Base-by-base conservation (phyloP, 305 asterid genomes). In the Fraxinus floribunda region DNA sequence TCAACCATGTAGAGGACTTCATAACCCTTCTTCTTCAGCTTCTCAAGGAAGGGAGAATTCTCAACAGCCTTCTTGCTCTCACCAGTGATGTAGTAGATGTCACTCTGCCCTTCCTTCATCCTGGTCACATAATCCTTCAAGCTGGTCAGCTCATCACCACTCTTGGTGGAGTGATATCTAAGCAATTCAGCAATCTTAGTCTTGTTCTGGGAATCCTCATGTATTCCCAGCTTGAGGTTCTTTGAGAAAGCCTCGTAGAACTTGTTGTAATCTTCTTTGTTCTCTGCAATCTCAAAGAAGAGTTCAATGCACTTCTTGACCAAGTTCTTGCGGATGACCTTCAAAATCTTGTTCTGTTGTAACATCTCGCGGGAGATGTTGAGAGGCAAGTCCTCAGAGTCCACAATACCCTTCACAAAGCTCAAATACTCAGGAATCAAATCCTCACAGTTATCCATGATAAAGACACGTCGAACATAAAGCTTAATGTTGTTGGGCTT, bases 271-370 rank as follows among this genome's bases (percentile, higher is more conserved):
- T 92, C 96, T 52, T 92, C 96, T 86, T 92, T 92, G 88, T 92
- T 92, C 89, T 92, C 95, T 0, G 95, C 95, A 75, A 92, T 86
- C 86, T 92, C 94, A 68, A 92, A 92, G 88, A 92, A 88, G 9
- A 92, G 89, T 83, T 92, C 95, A 7, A 92, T 80, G 86, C 95
- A 92, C 76, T 92, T 92, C 92, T 92, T 92, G 44, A 92, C 94
- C 91, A 92, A 78, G 81, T 92, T 92, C 88, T 92, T 92, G 82
- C 95, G 95, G 76, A 91, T 91, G 20, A 91, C 95, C 83, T 91
- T 91, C 75, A 91, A 78, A 78, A 91, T 91, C 86, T 91, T 91
- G 89, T 91, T 91, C 81, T 91, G 95, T 71, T 91, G 95, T 79
- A 91, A 79, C 78, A 44, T 88, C 46, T 88, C 91, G 41, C 91